Evolutionary conservation across 768 basidiomycete species (phyloP), one percentile per base, ranked within the genome.

Genomic region (Phlebiopsis flavidoalba): DNA sequence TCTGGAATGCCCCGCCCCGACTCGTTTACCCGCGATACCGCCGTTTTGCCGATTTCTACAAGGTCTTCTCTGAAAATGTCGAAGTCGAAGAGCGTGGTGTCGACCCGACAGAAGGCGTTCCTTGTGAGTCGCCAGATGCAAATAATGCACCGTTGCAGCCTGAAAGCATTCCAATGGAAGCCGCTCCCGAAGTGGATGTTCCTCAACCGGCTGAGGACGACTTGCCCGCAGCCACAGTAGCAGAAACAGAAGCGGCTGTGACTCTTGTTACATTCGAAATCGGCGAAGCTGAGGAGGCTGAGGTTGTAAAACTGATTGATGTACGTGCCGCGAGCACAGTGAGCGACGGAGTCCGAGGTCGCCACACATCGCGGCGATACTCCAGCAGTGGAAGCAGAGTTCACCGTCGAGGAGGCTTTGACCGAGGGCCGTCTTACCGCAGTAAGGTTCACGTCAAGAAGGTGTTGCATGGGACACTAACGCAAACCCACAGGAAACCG

Each of bases 371-470:
- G 21, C 54, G 54, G 54, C 11, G 54, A 55, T 8, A 55, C 54
- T 45, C 54, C 54, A 15, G 37, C 54, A 3, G 54, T 10, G 21
- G 24, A 17, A 14, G 43, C 12, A 17, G 19, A 43, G 12, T 43
- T 19, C 10, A 43, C 17, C 15, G 54, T 55, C 15, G 54, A 55
- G n/a, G 54, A 55, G 36, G 40, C 22, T 24, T 12, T 37, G 35
- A 21, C 40, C 5, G 33, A 49, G n/a, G 73, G 66, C 14, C 63
- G 71, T 19, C 65, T 58, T 17, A 73, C 70, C 12, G 71, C 67
- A 71, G 77, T 78, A 61, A 51, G 73, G 11, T 43, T 17, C 17
- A 17, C 17, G 48, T 17, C 48, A 5, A 2, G 14, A 19, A 49
- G 10, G 5, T 2, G 12, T 21, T 21, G 19, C 19, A 19, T 49